Base-by-base conservation (phyloP, 2,329 filamentous ascomycete species). In the Colletotrichum salicis region DNA sequence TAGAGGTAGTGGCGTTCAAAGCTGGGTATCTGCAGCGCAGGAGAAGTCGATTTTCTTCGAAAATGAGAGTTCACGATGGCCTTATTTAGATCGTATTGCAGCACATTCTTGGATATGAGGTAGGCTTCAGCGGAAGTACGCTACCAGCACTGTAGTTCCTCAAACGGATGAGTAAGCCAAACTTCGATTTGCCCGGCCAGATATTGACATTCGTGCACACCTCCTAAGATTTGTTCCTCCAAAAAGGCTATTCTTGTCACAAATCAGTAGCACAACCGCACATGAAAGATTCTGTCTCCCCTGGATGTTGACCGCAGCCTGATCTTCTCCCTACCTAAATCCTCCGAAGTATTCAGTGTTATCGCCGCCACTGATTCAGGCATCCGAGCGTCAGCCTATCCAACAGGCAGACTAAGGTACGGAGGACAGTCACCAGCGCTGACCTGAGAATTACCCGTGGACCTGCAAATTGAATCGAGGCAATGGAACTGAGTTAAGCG, bases 291-390 rank as follows among this genome's bases (percentile, higher is more conserved):
- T 15, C 37, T 41, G 12, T 15, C 37, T 15, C 15, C 15, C 5
- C 5, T 6, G 5, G 15, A 5, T 19, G 2, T 41, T 41, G 37
- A 41, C 13, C 13, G 37, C 37, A 41, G 12, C 37, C 33, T 37
- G 8, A 13, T 7, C 13, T 27, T 27, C 2, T 29, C 4, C 27
- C 3, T 29, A 29, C 27, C 27, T 29, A 29, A 15, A 13, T 37
- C 10, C 31, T 15, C 15, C 12, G 19, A 57, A 5, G 19, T 22
- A 2, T 5, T 52, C 8, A 24, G 13, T 41, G 24, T 56, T 56
- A 10, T 41, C 41, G 22, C 62, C n/a, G 52, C 48, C 41, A 51
- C 68, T 67, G 68, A 62, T 52, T 52, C 51, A 71, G 52, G 48
- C 41, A 41, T 41, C 58, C 48, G 57, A 57, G 64, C 64, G 64